Evolutionary conservation across 2,329 filamentous ascomycete genomes (phyloP).

Genomic region (Mycosphaerella sp.): DNA sequence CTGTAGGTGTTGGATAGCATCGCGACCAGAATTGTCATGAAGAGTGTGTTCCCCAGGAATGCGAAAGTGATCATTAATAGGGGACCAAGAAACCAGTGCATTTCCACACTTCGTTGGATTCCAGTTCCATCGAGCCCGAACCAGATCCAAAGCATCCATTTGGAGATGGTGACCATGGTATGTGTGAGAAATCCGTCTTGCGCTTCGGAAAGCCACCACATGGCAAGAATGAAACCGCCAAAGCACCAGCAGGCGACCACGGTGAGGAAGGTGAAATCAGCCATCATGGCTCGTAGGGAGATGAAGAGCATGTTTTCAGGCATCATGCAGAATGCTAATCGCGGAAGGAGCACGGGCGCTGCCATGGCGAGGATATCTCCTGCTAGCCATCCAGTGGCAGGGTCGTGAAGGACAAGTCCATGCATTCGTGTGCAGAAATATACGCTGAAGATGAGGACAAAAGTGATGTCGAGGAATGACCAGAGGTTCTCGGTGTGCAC

Average conservation of each 20-base stretch:
- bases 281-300: conserved; percentile 76
- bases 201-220: conserved; percentile 70
- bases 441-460: conserved; percentile 62
- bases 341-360: conserved; percentile 69
- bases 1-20: conserved; percentile 82
- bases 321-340: conserved; percentile 74
- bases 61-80: conserved; percentile 76
- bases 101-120: conserved; percentile 55
- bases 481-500: conserved; percentile 85
- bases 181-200: conserved; percentile 35
- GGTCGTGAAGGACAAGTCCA: conserved; percentile 49
- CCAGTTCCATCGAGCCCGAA: conserved; percentile 71
- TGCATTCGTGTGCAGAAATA: conserved; percentile 65
- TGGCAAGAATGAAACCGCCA: conserved; percentile 69
- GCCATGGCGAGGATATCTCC: conserved; percentile 74
- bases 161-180: conserved; percentile 61
- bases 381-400: conserved; percentile 41
- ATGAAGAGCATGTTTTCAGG: conserved; percentile 81
- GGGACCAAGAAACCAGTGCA: conserved; percentile 74
- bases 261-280: conserved; percentile 73
- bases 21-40: conserved; percentile 81
- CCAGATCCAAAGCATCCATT: conserved; percentile 94
- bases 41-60: conserved; percentile 79
- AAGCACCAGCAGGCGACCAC: conserved; percentile 76
- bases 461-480: conserved; percentile 79